These are phyloP conservation scores for Microbotryum lychnidis-dioicae DNA, from an alignment of 1,284 basidiomycete species.

Conservation along the genomic window DNA sequence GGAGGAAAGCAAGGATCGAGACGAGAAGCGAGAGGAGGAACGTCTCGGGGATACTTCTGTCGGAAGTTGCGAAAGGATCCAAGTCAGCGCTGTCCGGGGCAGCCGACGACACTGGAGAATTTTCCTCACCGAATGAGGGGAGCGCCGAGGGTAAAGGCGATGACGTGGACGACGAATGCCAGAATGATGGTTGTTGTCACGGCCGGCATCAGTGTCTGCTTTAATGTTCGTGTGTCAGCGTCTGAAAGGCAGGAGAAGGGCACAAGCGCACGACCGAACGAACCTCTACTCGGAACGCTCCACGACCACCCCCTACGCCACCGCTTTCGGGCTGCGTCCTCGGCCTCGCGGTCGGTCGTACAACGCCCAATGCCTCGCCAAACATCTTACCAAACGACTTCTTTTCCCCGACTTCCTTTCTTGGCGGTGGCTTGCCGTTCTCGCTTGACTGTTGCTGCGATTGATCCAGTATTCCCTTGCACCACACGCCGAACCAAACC, in stretches of 20 bases:
- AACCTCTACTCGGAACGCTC: slow-evolving; percentile 6
- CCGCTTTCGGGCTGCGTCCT: too few species aligned
- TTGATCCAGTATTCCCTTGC: slow-evolving; percentile 6
- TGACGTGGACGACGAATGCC: slow-evolving; percentile 47
- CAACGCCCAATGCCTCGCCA: neutral
- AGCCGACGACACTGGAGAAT: slow-evolving; percentile 3
- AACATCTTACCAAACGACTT: slow-evolving; percentile 6
- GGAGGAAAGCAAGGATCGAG: slow-evolving; percentile 60
- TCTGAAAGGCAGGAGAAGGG: neutral
- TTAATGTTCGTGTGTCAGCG: neutral
- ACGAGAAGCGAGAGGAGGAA: slow-evolving; percentile 60
- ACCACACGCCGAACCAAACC: slow-evolving; percentile 29
- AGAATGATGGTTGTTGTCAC: slow-evolving; percentile 49
- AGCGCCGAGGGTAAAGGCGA: slow-evolving; percentile 65
- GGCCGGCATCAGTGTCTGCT: slow-evolving; percentile 41
- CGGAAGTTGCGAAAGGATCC: slow-evolving; percentile 9
- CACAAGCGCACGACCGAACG: neutral
- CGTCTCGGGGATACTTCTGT: slow-evolving; percentile 46
- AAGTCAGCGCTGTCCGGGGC: slow-evolving; percentile 9
- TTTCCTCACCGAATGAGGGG: slow-evolving; percentile 53
- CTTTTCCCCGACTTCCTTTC: neutral
- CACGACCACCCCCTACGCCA: too few species aligned
- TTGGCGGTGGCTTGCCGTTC: neutral
- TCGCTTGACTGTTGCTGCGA: neutral
- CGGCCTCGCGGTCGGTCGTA: too few species aligned